Percentiles rank a stretch among this genome's conserved stretches.
Conservation (phyloP, 75 land plant species). For the Sequoiadendron giganteum region DNA sequence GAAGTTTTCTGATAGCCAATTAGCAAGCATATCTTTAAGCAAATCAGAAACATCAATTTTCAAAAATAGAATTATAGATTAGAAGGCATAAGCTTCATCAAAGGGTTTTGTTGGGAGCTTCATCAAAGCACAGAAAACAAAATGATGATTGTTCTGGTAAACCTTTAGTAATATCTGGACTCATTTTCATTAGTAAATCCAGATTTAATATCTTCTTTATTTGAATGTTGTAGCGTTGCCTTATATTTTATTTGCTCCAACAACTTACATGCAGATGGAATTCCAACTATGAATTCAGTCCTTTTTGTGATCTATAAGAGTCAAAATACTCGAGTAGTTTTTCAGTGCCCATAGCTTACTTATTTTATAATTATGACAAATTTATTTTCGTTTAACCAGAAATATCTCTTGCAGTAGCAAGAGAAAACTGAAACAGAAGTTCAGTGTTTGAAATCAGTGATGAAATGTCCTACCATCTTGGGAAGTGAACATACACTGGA, state of each 20-base stretch:
- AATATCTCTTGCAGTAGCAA: neutral
- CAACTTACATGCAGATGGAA: neutral
- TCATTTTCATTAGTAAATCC: neutral
- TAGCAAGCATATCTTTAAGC: neutral
- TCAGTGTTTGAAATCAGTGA: neutral
- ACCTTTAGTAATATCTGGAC: neutral
- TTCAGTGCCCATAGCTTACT: neutral
- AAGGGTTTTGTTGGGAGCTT: neutral
- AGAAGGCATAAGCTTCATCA: neutral
- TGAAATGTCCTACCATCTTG: neutral
- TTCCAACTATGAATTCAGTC: neutral
- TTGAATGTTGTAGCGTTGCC: too few species aligned
- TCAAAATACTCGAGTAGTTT: neutral
- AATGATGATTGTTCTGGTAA: neutral
- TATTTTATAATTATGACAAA: neutral
- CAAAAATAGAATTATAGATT: neutral
- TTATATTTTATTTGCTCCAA: neutral
- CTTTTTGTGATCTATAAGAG: neutral
- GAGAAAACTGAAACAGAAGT: neutral
- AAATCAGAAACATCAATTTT: neutral
- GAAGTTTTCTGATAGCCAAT: neutral
- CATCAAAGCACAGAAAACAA: conserved; percentile 2
- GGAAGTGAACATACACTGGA: neutral
- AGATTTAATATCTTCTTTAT: too few species aligned
- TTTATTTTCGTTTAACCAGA: neutral